Percentiles rank a stretch among this genome's conserved stretches.
Conservation (phyloP, 1,284 basidiomycete species). For the Paramarasmius palmivorus region DNA sequence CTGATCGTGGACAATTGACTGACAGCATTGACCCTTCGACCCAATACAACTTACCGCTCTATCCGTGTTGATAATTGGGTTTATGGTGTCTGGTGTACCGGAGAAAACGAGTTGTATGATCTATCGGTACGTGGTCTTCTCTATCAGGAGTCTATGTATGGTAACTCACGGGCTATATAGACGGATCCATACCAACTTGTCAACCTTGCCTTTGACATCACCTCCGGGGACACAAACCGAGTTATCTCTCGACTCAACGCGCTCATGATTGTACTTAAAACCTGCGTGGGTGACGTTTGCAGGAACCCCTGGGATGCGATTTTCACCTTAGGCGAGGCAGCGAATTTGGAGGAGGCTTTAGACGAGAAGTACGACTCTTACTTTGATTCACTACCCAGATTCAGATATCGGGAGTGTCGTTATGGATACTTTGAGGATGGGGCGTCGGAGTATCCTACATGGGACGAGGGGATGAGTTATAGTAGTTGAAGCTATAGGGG, state of each 20-base stretch:
- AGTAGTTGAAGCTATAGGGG: too few species aligned
- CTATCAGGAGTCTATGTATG: too few species aligned
- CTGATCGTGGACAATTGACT: neutral
- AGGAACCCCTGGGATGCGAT: slow-evolving; percentile 2
- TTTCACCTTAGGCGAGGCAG: neutral
- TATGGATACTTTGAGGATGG: slow-evolving; percentile 6
- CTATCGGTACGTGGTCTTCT: neutral
- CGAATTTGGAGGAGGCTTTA: neutral
- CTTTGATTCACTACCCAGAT: slow-evolving; percentile 4
- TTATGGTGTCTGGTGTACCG: slow-evolving; percentile 8
- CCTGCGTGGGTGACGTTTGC: slow-evolving; percentile 3
- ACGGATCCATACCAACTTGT: slow-evolving; percentile 4
- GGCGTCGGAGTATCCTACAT: too few species aligned
- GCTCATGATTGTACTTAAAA: slow-evolving; percentile 1
- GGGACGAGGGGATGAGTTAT: too few species aligned
- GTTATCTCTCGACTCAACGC: slow-evolving; percentile 1
- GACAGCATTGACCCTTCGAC: too few species aligned
- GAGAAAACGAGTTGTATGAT: slow-evolving; percentile 7
- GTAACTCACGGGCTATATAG: neutral
- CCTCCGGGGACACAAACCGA: neutral
- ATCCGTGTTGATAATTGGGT: slow-evolving; percentile 9
- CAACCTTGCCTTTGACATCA: neutral
- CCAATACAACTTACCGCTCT: too few species aligned
- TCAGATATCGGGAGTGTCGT: neutral
- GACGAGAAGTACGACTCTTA: neutral